Base-by-base conservation (phyloP, 2,329 filamentous ascomycete genomes). In the Diplodia corticola region DNA sequence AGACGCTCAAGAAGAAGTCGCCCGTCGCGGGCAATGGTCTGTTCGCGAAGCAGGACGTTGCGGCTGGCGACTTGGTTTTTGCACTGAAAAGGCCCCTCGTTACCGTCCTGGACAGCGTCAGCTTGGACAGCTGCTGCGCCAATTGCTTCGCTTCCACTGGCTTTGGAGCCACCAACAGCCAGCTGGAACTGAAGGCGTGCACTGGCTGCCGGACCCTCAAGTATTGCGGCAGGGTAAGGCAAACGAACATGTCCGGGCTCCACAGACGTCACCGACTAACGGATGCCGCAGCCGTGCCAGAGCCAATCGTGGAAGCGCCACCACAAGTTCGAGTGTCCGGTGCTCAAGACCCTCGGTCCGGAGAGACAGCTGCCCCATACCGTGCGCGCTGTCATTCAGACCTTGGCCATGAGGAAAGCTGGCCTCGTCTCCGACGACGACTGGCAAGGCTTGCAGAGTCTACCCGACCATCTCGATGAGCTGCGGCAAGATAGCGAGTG, bases 271-370 rank as follows among this genome's bases (percentile, higher is more conserved):
- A 13, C 6, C 15, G 5, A n/a, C 48, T 63, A 54, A 61, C 13
- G 4, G 7, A 9, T 60, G 17, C 24, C 6, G n/a, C 67, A 88
- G 85, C 76, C 72, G 30, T 90, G 87, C 72, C 87, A 90, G 77
- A 76, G 79, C 50, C 80, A 81, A 70, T 82, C 86, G 28, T 90
- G 87, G 87, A 84, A 81, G 61, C 78, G 80, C 20, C 79, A 80
- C 10, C 87, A 90, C 76, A 87, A 86, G 64, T 75, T 83, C 66
- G 86, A 89, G 75, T 90, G 87, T 71, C 24, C 82, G 81, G 1
- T 76, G 75, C 44, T 68, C 68, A 60, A 61, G 48, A 46, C 46
- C 7, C 28, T 28, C 2, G 46, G 46, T 17, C n/a, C 20, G 71
- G 74, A 37, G 77, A 74, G 59, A 73, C 57, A 76, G 44, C 76